Percentiles rank a stretch among this genome's conserved stretches.
These are phyloP conservation scores for Cystofilobasidium ferigula DNA, from an alignment of 768 basidiomycete genomes.

Conservation along the genomic window DNA sequence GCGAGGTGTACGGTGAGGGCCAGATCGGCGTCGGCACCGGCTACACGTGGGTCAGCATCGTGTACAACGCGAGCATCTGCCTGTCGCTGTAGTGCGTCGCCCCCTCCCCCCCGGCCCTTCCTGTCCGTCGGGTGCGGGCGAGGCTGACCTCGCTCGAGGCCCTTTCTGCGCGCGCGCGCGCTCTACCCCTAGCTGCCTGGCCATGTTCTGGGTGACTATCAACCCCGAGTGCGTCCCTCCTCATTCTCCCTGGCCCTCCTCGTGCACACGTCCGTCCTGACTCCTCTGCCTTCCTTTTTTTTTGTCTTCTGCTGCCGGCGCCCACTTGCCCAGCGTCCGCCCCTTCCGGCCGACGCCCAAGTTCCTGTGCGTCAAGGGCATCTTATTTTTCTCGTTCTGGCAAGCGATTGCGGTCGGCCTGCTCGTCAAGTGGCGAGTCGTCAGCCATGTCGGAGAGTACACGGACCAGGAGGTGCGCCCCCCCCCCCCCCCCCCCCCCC, in stretches of 20 bases:
- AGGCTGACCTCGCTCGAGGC: neutral
- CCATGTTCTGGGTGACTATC: slow-evolving; percentile 93
- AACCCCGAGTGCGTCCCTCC: slow-evolving; percentile 48
- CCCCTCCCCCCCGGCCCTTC: neutral
- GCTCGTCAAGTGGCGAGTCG: slow-evolving; percentile 68
- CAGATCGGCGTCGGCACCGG: slow-evolving; percentile 72
- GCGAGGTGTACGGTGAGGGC: slow-evolving; percentile 81
- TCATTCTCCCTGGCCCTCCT: neutral
- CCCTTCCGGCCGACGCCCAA: slow-evolving; percentile 69
- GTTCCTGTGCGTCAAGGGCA: slow-evolving; percentile 96
- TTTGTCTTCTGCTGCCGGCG: neutral
- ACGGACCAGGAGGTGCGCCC: slow-evolving; percentile 55
- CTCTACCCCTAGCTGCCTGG: slow-evolving; percentile 57
- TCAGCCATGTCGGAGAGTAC: slow-evolving; percentile 70
- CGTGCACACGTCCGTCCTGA: slow-evolving; percentile 40
- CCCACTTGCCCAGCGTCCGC: slow-evolving; percentile 15
- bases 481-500: neutral
- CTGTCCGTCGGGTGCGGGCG: neutral
- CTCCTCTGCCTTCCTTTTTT: slow-evolving; percentile 58
- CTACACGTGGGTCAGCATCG: slow-evolving; percentile 77
- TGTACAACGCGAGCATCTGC: slow-evolving; percentile 44
- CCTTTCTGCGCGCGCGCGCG: neutral
- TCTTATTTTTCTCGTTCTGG: slow-evolving; percentile 98
- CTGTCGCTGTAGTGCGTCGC: slow-evolving; percentile 48
- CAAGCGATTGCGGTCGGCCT: slow-evolving; percentile 76